Evolutionary conservation across 2,329 filamentous ascomycete genomes (phyloP).

Genomic region (Leptographium wingfieldii): DNA sequence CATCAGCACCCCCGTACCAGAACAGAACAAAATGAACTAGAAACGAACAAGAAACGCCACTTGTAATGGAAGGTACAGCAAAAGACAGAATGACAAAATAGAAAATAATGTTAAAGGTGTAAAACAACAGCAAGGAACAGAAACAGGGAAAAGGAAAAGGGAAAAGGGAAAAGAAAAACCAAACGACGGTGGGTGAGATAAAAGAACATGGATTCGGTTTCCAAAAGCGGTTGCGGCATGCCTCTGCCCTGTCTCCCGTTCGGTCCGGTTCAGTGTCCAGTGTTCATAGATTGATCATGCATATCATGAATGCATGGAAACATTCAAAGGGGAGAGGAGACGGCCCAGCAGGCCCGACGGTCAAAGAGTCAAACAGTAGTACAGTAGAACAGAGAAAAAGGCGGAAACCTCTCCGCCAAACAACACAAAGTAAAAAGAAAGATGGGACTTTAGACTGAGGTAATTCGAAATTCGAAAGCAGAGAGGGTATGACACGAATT

Average conservation of each 20-base stretch:
- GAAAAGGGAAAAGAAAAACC: background rate
- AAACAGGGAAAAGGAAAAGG: background rate
- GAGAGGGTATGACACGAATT: background rate
- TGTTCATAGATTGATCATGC: constrained; percentile 10
- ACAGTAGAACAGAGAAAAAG: constrained; percentile 16
- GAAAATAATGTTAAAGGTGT: background rate
- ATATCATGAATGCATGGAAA: constrained; percentile 11
- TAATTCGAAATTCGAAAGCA: background rate
- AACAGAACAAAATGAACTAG: background rate
- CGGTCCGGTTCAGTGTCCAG: background rate
- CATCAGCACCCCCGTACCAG: background rate
- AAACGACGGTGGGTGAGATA: background rate
- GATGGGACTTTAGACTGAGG: background rate
- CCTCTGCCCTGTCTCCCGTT: background rate
- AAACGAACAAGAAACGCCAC: background rate
- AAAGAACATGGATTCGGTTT: background rate
- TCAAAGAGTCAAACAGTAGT: constrained; percentile 17
- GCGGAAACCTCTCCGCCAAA: constrained; percentile 14
- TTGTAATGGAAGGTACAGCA: background rate
- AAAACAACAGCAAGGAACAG: background rate
- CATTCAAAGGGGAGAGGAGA: constrained; percentile 1
- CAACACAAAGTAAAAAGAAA: constrained; percentile 10
- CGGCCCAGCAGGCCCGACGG: constrained; percentile 12
- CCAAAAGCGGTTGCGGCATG: background rate
- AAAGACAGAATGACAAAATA: background rate